These are phyloP conservation scores for Kwoniella heveanensis DNA, from an alignment of 768 basidiomycete genomes.

Conservation along the genomic window DNA sequence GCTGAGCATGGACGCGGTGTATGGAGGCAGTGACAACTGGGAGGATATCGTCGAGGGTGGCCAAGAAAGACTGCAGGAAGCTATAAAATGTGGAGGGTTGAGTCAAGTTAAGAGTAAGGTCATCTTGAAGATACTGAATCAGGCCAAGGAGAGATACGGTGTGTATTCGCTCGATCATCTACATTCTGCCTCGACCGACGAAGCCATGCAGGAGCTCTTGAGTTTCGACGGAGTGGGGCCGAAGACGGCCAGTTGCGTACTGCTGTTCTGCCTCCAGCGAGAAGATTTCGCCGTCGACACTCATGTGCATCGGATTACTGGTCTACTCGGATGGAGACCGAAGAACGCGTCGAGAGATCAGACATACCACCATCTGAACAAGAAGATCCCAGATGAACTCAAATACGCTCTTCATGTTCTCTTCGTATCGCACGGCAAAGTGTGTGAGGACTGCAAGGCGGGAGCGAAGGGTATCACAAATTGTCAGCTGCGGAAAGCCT, in stretches of 20 bases:
- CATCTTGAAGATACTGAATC: slow-evolving; percentile 46
- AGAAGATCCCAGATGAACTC: slow-evolving; percentile 47
- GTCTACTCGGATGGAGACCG: slow-evolving; percentile 48
- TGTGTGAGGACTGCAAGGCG: slow-evolving; percentile 46
- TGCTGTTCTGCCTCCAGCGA: slow-evolving; percentile 46
- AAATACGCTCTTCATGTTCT: slow-evolving; percentile 50
- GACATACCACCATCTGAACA: slow-evolving; percentile 47
- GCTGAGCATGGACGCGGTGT: slow-evolving; percentile 41
- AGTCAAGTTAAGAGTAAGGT: slow-evolving; percentile 47
- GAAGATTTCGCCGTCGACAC: slow-evolving; percentile 52
- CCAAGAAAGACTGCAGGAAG: slow-evolving; percentile 39
- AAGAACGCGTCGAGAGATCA: slow-evolving; percentile 43
- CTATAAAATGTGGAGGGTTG: slow-evolving; percentile 50
- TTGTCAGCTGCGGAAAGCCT: slow-evolving; percentile 39
- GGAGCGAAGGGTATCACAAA: slow-evolving; percentile 33
- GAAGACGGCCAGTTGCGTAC: slow-evolving; percentile 50
- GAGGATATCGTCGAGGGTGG: slow-evolving; percentile 40
- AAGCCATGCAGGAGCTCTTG: slow-evolving; percentile 44
- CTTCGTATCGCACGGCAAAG: slow-evolving; percentile 48
- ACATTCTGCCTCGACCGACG: slow-evolving; percentile 41
- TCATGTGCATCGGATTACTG: slow-evolving; percentile 48
- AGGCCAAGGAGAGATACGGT: slow-evolving; percentile 43
- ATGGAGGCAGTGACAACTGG: slow-evolving; percentile 51
- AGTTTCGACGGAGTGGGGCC: slow-evolving; percentile 47
- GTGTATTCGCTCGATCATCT: slow-evolving; percentile 48